Conservation (phyloP, 139 green algal species). For the Auxenochlorella protothecoides region DNA sequence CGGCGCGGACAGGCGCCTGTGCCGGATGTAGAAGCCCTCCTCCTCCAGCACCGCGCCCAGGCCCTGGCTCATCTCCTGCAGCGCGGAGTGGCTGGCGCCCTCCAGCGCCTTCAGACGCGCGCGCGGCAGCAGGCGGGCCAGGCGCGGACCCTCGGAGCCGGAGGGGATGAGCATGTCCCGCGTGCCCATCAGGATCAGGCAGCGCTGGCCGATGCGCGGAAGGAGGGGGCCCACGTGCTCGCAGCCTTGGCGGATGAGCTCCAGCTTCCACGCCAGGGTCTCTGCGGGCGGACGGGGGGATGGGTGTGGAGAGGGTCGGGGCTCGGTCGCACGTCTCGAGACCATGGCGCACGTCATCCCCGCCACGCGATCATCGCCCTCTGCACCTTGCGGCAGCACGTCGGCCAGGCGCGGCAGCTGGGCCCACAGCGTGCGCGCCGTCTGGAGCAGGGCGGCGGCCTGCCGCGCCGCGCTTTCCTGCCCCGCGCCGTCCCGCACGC, state of each 20-base stretch:
- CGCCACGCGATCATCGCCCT: background rate
- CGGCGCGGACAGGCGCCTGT: slow-evolving; percentile 33
- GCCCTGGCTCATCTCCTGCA: slow-evolving; percentile 57
- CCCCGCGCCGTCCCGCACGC: slow-evolving; percentile 15
- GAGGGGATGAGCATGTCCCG: slow-evolving; percentile 56
- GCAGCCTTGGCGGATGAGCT: slow-evolving; percentile 49
- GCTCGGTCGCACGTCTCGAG: background rate
- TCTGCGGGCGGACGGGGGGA: background rate
- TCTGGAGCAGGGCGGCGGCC: slow-evolving; percentile 3
- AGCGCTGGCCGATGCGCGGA: slow-evolving; percentile 46
- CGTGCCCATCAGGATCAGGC: slow-evolving; percentile 48
- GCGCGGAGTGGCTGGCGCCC: slow-evolving; percentile 44
- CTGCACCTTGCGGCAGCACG: slow-evolving; percentile 46
- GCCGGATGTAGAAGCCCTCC: slow-evolving; percentile 61
- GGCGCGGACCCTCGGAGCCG: slow-evolving; percentile 37
- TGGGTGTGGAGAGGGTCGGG: background rate
- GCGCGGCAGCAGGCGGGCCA: slow-evolving; percentile 39
- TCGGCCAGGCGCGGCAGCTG: slow-evolving; percentile 54
- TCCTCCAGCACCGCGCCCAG: slow-evolving; percentile 56
- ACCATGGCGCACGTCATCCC: too few relatives aligned
- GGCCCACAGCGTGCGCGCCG: slow-evolving; percentile 31
- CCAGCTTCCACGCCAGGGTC: slow-evolving; percentile 64
- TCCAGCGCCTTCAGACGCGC: slow-evolving; percentile 25
- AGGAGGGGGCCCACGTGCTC: slow-evolving; percentile 15
- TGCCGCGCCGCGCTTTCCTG: background rate